Base-by-base conservation (phyloP, 192 early-diverging fungal species). In the Dimargaris xerosporica region DNA sequence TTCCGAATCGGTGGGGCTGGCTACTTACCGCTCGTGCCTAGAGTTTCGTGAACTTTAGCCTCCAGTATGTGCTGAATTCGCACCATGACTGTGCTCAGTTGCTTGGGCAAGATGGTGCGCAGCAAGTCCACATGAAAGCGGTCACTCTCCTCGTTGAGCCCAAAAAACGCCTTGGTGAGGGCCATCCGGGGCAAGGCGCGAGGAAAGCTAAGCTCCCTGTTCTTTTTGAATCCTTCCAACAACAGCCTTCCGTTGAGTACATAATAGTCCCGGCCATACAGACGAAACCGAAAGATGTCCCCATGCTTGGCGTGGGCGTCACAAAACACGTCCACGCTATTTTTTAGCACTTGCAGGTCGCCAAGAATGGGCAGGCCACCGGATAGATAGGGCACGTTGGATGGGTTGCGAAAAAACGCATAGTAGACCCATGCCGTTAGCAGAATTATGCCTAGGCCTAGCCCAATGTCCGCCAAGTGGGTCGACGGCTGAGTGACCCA, bases 11-110 rank as follows among this genome's bases (percentile, higher is more conserved):
- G 34, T 39, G 34, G 34, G 34, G 7, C 7, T 39, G 2, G 34
- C 34, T 7, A 39, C 34, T 39, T 39, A 39, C 34, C 34, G 34
- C 34, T 39, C 1, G 13, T 4, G 52, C 21, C 26, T 13, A 53
- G n/a, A 4, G 52, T 53, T 26, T 53, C 52, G 25, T 21, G 23
- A 26, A 26, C 3, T 26, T 53, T 53, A 25, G 1, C 52, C 25
- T 53, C 52, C 21, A 53, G 52, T 4, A 53, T 25, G 26, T 23
- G 52, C 52, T 53, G 52, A 26, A 53, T 53, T n/a, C 25, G 17
- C 11, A 25, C 52, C 52, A 53, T 53, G 52, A 53, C 52, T 3
- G 25, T 23, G 12, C 26, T 23, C 21, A 53, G 25, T 53, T 53
- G 19, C 52, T 53, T 53, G 52, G 52, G 52, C 52, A 53, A 26